Base-by-base conservation (phyloP, 148 eudicot genomes). In the Spergularia bocconei region DNA sequence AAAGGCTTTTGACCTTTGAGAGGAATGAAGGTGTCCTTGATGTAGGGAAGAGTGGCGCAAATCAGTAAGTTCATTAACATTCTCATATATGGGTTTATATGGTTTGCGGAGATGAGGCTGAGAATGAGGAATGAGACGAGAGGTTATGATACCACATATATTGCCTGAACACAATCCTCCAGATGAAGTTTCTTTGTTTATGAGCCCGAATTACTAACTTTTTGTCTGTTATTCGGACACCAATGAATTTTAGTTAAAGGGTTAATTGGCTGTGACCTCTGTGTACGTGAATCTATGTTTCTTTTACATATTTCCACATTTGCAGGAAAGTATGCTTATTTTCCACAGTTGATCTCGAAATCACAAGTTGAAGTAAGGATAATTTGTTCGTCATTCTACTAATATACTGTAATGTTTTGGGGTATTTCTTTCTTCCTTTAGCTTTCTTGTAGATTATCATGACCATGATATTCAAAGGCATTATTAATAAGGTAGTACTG, bases 291-390 rank as follows among this genome's bases (percentile, higher is more conserved):
- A 3, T 47, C 6, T 62, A 74, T 78, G 69, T 51, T 76, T 83
- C 86, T 75, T 87, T 79, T 82, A 84, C 63, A 77, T 81, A 78
- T 76, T 82, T 83, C 80, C 70, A 39, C 66, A 52, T 79, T 78
- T 84, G 87, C 89, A 87, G 90, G 90, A 73, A 55, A 71, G 39
- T 63, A 62, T 61, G 73, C 86, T 81, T 81, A 52, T 81, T 82
- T 83, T 76, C 79, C 72, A 85, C 84, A 74, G 79, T 81, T 74
- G 87, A 70, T 78, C 82, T 78, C 74, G 48, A 77, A 73, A 72
- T 63, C 77, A 71, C 79, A 77, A 78, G 87, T 83, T 86, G 85
- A 77, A 82, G 88, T 83, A 88, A 87, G 90, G 83, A 73, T 81
- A 74, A 83, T 23, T 79, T 81, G 62, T 69, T 75, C 73, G 70